A percentile compares a stretch with the other conserved stretches of the same genome.
These are phyloP conservation scores for Flaveria linearis DNA, from an alignment of 129 eudicot species.

Conservation along the genomic window DNA sequence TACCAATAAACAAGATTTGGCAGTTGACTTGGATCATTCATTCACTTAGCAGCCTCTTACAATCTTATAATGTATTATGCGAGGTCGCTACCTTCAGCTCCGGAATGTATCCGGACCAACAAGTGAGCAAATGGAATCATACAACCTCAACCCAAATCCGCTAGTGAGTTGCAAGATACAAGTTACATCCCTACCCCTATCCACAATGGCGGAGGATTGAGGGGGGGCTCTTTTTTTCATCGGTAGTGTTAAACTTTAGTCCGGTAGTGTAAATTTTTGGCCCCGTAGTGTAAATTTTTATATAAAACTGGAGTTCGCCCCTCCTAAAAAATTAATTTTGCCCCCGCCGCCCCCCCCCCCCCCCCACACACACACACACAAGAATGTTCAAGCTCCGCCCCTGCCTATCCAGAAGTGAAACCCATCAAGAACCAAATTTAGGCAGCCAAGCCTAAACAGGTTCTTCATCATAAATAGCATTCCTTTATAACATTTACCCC, in stretches of 20 bases:
- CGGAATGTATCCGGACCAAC: neutral
- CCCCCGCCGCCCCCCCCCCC: no score
- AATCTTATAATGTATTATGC: neutral
- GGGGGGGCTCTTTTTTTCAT: no score
- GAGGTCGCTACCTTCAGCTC: neutral
- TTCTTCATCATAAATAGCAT: neutral
- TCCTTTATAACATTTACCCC: neutral
- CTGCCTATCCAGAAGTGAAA: neutral
- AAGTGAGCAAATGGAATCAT: neutral
- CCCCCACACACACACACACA: no score
- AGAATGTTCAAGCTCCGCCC: no score
- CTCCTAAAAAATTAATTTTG: no score
- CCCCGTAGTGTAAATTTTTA: no score
- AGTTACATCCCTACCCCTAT: neutral
- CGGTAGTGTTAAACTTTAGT: no score
- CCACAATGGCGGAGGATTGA: neutral
- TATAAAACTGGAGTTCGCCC: no score
- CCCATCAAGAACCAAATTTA: slow-evolving; percentile 2
- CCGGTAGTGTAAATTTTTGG: no score
- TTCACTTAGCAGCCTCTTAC: neutral
- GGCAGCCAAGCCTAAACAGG: neutral
- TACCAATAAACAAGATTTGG: neutral
- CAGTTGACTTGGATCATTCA: neutral
- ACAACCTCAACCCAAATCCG: neutral
- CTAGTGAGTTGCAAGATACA: neutral